A percentile compares a stretch with the other conserved stretches of the same genome.
Conservation (phyloP, 176 grass and related monocot genomes). For the Lolium multiflorum region DNA sequence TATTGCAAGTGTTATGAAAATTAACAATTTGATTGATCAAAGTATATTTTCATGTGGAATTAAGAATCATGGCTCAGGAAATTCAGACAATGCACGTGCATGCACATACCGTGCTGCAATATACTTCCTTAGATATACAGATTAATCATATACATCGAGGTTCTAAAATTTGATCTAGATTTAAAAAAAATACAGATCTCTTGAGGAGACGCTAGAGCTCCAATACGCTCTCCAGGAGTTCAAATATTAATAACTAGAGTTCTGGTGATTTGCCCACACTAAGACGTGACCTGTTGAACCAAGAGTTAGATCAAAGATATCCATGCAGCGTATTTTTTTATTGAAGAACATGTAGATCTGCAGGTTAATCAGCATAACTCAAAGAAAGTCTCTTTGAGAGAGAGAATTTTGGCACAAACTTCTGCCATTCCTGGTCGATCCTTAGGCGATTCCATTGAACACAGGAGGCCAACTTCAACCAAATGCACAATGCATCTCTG, state of each 20-base stretch:
- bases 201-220: neutral
- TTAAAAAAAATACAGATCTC: neutral
- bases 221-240: neutral
- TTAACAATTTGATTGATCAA: neutral
- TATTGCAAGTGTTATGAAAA: neutral
- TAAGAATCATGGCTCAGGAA: neutral
- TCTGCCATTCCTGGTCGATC: conserved; percentile 34
- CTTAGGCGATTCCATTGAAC: conserved; percentile 35
- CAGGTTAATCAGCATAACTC: neutral
- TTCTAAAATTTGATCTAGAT: neutral
- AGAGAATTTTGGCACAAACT: conserved; percentile 9
- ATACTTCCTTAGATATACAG: neutral
- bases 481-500: conserved; percentile 10
- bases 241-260: neutral
- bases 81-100: neutral
- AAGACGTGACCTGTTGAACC: neutral
- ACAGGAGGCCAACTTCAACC: conserved; percentile 31
- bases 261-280: neutral
- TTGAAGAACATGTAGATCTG: neutral
- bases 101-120: neutral
- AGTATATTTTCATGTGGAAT: neutral
- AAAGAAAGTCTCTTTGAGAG: neutral
- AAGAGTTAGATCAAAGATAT: neutral
- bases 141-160: neutral
- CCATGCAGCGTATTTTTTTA: neutral